A percentile compares a stretch with the other conserved stretches of the same genome.
phyloP scores from a whole-genome alignment of 306 rosid genomes.

The Rosa chinensis region DNA sequence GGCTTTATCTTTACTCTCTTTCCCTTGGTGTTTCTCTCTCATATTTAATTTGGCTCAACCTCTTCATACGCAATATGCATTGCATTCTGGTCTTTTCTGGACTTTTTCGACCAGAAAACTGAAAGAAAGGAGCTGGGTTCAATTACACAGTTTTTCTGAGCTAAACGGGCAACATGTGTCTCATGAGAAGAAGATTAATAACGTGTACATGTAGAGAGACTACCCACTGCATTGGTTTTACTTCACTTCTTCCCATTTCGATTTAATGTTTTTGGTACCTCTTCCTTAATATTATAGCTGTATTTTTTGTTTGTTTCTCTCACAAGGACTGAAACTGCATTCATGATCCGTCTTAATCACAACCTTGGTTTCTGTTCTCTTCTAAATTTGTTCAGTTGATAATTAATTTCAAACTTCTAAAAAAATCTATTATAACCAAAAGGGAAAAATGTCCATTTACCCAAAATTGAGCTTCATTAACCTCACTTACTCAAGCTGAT shows the following conservation, averaged over 20 bases:
- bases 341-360: conserved; percentile 30
- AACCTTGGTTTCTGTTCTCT: conserved; percentile 7
- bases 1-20: conserved; percentile 5
- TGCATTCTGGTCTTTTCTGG: conserved; percentile 1
- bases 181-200: conserved; percentile 1
- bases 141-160: conserved; percentile 3
- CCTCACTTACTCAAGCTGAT: too few relatives aligned
- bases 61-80: neutral
- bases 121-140: neutral
- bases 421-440: too few relatives aligned
- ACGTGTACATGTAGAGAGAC: neutral
- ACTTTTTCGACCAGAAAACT: conserved; percentile 3
- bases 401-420: neutral
- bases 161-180: conserved; percentile 12
- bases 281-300: neutral
- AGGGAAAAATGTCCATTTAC: too few relatives aligned
- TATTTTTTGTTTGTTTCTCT: conserved; percentile 19
- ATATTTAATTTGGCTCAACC: conserved; percentile 29
- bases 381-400: too few relatives aligned
- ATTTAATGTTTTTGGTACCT: neutral
- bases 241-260: neutral
- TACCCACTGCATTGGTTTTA: neutral
- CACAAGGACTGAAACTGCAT: conserved; percentile 22
- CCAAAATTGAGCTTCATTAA: too few relatives aligned
- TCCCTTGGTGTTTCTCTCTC: conserved; percentile 30